Base-by-base conservation (phyloP, 176 grass and related monocot species). In the Cocos nucifera region DNA sequence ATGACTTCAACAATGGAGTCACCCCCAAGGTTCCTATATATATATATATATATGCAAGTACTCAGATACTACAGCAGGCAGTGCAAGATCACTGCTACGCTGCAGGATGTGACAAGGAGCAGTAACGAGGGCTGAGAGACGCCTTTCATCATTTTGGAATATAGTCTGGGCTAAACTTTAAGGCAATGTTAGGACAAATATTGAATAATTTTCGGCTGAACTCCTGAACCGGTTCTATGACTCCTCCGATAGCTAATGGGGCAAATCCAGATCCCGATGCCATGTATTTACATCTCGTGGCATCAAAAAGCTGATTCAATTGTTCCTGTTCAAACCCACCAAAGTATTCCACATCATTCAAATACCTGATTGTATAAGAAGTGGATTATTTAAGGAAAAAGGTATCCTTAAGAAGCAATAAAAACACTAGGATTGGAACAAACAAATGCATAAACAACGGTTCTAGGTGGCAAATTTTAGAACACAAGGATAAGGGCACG, bases 191-290 rank as follows among this genome's bases (percentile, higher is more conserved):
- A 30, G 93, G 93, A 23, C 93, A 87, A 15, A 97, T 97, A 35
- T 97, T 97, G 66, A 97, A 97, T 17, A 91, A 81, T 12, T 87
- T 97, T 57, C 93, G 74, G 58, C 93, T 91, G 53, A 97, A 97
- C 70, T 97, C 93, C 75, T 97, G 93, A 65, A 97, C 93, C 0
- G 93, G 91, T 58, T 91, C 87, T 84, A 91, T 91, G 50, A 91
- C 93, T 54, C 93, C 93, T 71, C 93, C 93, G 48, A 91, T 73
- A 44, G 65, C 72, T 3, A 97, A 66, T 59, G 93, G 93, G 3
- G 93, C 93, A 49, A 88, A 97, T 44, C 93, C 93, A 56, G 80
- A 88, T 28, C 74, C 83, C 93, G 87, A 97, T 54, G 83, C 93
- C 73, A 85, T 97, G 79, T 91, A 91, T 72, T 97, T 97, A 50